Evolutionary conservation across 2,329 filamentous ascomycete species (phyloP), one percentile per base, ranked within the genome.

Genomic region (Cryphonectria radicalis): DNA sequence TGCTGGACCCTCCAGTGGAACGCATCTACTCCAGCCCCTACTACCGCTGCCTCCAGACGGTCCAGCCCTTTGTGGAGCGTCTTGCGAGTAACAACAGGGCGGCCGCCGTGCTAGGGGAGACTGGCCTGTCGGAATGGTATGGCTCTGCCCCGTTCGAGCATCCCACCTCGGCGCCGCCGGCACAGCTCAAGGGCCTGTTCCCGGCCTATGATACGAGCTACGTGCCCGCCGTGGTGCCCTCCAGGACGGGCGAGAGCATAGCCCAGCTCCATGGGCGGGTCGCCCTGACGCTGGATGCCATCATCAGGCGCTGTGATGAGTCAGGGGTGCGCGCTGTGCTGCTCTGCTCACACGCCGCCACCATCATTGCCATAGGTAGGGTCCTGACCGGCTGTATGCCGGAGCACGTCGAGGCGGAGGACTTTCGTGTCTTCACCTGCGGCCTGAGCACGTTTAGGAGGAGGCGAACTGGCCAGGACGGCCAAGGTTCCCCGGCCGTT

Each of bases 311-410:
- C 68, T 90, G 93, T 72, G 94, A 98, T 78, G 80, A 81, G n/a
- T 86, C 92, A 65, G 88, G 90, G n/a, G 84, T 88, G 55, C 89
- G 88, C 76, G 87, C 93, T 0, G 86, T 97, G 35, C 81, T 98
- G 57, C 86, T 99, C 55, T 97, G 93, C 81, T 92, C 93, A 1
- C 96, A 99, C 83, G 96, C 96, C 1, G 96, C 96, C 4, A 90
- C 91, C 14, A 88, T 98, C 77, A 98, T 99, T 78, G 92, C 93
- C 11, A 88, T 96, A 75, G 95, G 95, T 0, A 88, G 96, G 57
- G 90, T 90, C 0, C 83, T 99, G 76, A 98, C 95, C 1, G 94
- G 94, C 0, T 77, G 81, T 28, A 90, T 95, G 86, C 95, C 95
- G 0, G 86, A 89, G 0, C 89, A 92, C 78, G 85, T 90, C 42